Evolutionary conservation across 768 basidiomycete species (phyloP), one percentile per base, ranked within the genome.

Genomic region (Rhodotorula taiwanensis): DNA sequence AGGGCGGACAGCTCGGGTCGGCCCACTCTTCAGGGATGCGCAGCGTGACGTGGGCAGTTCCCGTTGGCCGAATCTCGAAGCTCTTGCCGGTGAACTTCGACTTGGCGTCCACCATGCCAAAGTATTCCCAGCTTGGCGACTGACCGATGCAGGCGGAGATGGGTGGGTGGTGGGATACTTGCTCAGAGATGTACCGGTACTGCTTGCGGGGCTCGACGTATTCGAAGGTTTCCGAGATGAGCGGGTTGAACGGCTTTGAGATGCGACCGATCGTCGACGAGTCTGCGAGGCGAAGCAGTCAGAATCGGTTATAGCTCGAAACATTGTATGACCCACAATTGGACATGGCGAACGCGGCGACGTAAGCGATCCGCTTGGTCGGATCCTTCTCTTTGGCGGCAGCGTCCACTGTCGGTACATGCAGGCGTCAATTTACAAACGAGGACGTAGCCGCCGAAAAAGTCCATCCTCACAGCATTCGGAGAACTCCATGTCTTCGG

Each of bases 401-500:
- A 11, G 87, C 85, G 70, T 95, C 91, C 72, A 97, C 58, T 56
- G 64, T 51, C 11, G 50, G 36, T 39, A 9, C 36, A 9, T 39
- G 16, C 16, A 9, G 16, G 36, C 36, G 21, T 42, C 41, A 62
- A 42, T 18, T 1, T 23, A 34, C 13, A 28, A 41, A 5, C n/a
- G 30, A 16, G 33, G 51, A n/a, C 44, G 48, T 14, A 39, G 49
- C 36, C 25, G 31, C 3, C 59, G 57, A 44, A 54, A 49, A 27
- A n/a, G n/a, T n/a, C n/a, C n/a, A 4, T 6, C 82, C 88, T 79
- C 71, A 89, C 87, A 77, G 72, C 90, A 94, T 70, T 91, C 89
- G 1, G 88, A 86, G 76, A 93, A 95, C 75, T 95, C 93, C 89
- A 94, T 94, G 76, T 98, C 93, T 77, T 98, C 93, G 16, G 92